Percentiles rank a stretch among this genome's conserved stretches.
Conservation (phyloP, 2,329 filamentous ascomycete species). For the Coccinonectria pachysandricola region DNA sequence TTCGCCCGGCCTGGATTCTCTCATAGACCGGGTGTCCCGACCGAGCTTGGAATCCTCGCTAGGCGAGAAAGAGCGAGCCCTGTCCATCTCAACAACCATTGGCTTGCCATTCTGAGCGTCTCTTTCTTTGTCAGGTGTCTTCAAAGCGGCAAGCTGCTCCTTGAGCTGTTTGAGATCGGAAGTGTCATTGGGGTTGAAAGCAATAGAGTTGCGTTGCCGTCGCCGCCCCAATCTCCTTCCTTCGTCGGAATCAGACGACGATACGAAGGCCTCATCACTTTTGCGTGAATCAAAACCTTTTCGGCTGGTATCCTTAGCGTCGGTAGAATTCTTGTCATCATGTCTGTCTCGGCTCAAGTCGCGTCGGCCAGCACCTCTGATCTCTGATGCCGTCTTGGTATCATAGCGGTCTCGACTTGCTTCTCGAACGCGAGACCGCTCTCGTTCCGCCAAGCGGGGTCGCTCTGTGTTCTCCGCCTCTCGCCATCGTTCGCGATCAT, state of each 20-base stretch:
- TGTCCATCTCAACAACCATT: constrained; percentile 15
- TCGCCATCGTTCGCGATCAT: constrained; percentile 17
- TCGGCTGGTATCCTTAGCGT: constrained; percentile 24
- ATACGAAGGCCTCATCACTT: constrained; percentile 23
- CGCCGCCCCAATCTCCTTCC: constrained; percentile 27
- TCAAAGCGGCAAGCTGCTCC: constrained; percentile 37
- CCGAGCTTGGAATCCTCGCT: constrained; percentile 5
- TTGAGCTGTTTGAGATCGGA: constrained; percentile 39
- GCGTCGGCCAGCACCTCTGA: constrained; percentile 23
- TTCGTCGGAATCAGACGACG: constrained; percentile 32
- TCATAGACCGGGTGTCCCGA: constrained; percentile 7
- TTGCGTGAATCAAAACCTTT: constrained; percentile 30
- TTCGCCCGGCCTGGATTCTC: constrained; percentile 5
- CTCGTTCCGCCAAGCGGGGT: constrained; percentile 7
- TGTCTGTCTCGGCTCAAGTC: constrained; percentile 29
- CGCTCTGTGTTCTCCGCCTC: constrained; percentile 12
- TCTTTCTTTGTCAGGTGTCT: constrained; percentile 15
- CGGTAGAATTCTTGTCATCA: too few relatives aligned
- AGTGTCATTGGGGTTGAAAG: constrained; percentile 44
- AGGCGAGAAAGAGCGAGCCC: constrained; percentile 14
- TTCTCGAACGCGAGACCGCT: constrained; percentile 12
- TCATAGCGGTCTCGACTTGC: constrained; percentile 9
- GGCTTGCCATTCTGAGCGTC: constrained; percentile 11
- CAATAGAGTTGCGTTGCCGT: constrained; percentile 26
- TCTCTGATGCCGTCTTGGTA: constrained; percentile 5